Conservation (phyloP, 805 yeast genomes). For the Metschnikowia lochheadii region DNA sequence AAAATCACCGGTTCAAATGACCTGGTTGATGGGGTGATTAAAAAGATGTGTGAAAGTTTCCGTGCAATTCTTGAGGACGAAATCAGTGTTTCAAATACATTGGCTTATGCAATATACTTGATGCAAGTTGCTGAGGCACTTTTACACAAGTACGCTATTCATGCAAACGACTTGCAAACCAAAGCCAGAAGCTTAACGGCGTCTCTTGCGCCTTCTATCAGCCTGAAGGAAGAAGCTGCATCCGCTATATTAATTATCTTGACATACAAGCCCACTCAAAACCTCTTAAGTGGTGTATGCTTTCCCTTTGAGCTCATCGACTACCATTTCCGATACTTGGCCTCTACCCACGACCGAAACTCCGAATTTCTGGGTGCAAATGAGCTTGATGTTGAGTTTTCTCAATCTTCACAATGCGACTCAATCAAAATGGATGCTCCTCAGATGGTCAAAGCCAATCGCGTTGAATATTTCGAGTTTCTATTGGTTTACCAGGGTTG, state of each 20-base stretch:
- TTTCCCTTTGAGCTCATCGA: constrained; percentile 15
- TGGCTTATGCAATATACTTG: not conserved
- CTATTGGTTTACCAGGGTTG: constrained; percentile 6
- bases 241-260: not conserved
- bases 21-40: not conserved
- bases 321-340: constrained; percentile 8
- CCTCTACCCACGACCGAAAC: not conserved
- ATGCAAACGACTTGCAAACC: constrained; percentile 1
- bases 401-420: not conserved
- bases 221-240: constrained; percentile 9
- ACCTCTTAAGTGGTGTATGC: constrained; percentile 5
- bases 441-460: not conserved
- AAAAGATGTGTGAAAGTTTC: constrained; percentile 1
- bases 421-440: not conserved
- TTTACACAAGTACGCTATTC: not conserved
- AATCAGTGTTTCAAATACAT: not conserved
- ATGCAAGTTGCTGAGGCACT: constrained; percentile 1
- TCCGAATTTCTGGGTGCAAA: not conserved
- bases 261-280: not conserved
- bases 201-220: constrained; percentile 6
- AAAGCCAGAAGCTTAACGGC: constrained; percentile 8
- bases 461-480: constrained; percentile 7
- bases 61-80: not conserved
- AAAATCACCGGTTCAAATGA: constrained; percentile 2
- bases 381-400: constrained; percentile 9